These are phyloP conservation scores for Cryoendolithus antarcticus DNA, from an alignment of 2,329 filamentous ascomycete genomes.

Conservation along the genomic window DNA sequence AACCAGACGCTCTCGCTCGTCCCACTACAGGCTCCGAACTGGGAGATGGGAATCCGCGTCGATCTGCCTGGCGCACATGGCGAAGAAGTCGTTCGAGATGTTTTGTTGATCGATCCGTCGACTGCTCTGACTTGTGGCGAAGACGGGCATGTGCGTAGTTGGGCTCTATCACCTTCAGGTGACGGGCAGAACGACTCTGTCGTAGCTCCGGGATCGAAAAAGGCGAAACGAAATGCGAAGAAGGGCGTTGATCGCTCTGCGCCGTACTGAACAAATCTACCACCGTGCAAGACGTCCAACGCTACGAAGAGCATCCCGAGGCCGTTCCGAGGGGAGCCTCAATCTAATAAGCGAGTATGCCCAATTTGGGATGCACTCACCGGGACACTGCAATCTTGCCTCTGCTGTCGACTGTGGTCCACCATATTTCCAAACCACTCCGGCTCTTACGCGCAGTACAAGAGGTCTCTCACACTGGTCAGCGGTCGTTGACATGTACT, in stretches of 20 bases:
- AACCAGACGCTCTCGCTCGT: slow-evolving; percentile 17
- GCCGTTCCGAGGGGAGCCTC: no score
- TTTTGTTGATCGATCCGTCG: slow-evolving; percentile 25
- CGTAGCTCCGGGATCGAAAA: slow-evolving; percentile 6
- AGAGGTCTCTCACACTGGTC: no score
- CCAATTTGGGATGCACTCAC: no score
- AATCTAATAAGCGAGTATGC: no score
- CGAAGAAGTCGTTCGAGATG: slow-evolving; percentile 36
- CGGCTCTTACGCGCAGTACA: no score
- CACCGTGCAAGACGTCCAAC: no score
- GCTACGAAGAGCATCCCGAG: no score
- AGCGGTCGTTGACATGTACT: no score
- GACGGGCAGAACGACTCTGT: slow-evolving; percentile 4
- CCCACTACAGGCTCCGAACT: slow-evolving; percentile 14
- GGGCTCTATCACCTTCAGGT: slow-evolving; percentile 19
- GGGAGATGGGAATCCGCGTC: slow-evolving; percentile 17
- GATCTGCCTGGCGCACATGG: slow-evolving; percentile 33
- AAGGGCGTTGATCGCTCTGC: slow-evolving; percentile 27
- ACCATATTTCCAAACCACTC: no score
- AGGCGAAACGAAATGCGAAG: slow-evolving; percentile 22
- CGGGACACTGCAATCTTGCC: no score
- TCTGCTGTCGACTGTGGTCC: no score
- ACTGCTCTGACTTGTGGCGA: slow-evolving; percentile 35
- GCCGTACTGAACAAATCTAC: slow-evolving; percentile 20
- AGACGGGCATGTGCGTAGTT: slow-evolving; percentile 34